These are phyloP conservation scores for Saraca asoca DNA, from an alignment of 331 rosid genomes.

Conservation along the genomic window DNA sequence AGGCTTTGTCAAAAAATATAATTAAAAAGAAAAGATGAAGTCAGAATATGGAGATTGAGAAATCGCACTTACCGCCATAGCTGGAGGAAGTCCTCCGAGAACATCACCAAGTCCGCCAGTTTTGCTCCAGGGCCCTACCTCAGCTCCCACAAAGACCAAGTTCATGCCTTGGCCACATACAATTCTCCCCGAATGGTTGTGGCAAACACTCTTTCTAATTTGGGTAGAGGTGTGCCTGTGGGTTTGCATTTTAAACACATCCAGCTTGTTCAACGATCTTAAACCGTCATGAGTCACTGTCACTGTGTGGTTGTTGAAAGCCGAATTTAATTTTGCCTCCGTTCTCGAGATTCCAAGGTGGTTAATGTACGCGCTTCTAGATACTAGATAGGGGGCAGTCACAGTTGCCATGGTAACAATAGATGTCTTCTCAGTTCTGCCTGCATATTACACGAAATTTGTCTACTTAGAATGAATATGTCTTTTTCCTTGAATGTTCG, in stretches of 20 bases:
- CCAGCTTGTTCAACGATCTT: conserved; percentile 46
- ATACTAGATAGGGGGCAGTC: conserved; percentile 40
- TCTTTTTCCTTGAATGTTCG: too few species aligned
- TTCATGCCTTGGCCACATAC: conserved; percentile 53
- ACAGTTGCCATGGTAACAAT: conserved; percentile 46
- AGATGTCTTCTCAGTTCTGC: background rate
- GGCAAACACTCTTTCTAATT: background rate
- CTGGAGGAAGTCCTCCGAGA: conserved; percentile 80
- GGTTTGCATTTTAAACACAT: conserved; percentile 17
- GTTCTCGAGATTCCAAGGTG: conserved; percentile 27
- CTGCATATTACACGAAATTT: conserved; percentile 30
- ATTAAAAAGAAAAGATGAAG: background rate
- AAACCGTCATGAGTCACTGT: conserved; percentile 41
- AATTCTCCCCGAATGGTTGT: conserved; percentile 25
- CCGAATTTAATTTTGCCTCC: conserved; percentile 31
- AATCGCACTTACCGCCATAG: conserved; percentile 54
- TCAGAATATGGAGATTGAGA: background rate
- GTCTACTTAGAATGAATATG: background rate
- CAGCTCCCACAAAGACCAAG: conserved; percentile 53
- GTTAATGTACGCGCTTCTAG: conserved; percentile 36
- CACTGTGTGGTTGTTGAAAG: conserved; percentile 24
- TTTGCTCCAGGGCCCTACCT: conserved; percentile 82
- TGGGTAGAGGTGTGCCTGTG: conserved; percentile 10
- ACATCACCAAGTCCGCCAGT: conserved; percentile 88
- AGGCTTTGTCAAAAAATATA: background rate